Percentiles rank a stretch among this genome's conserved stretches.
These are phyloP conservation scores for Rubia occidens DNA, from an alignment of 305 asterid species.

Conservation along the genomic window DNA sequence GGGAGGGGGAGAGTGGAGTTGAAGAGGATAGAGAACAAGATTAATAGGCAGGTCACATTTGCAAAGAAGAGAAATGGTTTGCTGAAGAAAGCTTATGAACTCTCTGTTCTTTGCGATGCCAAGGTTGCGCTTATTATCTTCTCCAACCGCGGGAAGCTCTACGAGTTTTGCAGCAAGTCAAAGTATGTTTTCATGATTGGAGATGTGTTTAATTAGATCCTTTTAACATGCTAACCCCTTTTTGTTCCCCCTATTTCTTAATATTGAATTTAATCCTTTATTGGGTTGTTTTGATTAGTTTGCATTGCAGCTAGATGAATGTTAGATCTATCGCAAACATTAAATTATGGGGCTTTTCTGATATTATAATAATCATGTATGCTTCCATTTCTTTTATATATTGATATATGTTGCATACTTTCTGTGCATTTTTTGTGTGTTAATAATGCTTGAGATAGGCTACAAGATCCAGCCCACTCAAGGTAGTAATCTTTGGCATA, in stretches of 20 bases:
- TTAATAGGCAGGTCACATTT: too few species aligned
- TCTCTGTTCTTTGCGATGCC: too few species aligned
- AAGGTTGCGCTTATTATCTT: too few species aligned
- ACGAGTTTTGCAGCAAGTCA: constrained; percentile 14
- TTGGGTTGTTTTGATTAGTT: background rate
- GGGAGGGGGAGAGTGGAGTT: background rate
- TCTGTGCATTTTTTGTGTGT: background rate
- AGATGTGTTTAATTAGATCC: background rate
- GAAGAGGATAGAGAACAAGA: too few species aligned
- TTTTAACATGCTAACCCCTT: background rate
- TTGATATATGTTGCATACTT: background rate
- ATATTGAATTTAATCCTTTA: background rate
- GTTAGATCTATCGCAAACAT: constrained; percentile 5
- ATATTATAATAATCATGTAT: too few species aligned
- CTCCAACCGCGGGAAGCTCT: too few species aligned
- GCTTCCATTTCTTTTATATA: background rate
- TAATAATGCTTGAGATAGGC: background rate
- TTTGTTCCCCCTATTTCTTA: background rate
- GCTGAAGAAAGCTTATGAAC: too few species aligned
- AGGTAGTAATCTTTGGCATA: background rate
- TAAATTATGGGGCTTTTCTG: too few species aligned
- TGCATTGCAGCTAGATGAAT: background rate
- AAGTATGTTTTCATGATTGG: constrained; percentile 30
- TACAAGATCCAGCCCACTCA: background rate
- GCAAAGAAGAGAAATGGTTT: too few species aligned